A percentile compares a stretch with the other conserved stretches of the same genome.
phyloP scores from a whole-genome alignment of 177 flowering plant genomes.

The Vitis hybrid region DNA sequence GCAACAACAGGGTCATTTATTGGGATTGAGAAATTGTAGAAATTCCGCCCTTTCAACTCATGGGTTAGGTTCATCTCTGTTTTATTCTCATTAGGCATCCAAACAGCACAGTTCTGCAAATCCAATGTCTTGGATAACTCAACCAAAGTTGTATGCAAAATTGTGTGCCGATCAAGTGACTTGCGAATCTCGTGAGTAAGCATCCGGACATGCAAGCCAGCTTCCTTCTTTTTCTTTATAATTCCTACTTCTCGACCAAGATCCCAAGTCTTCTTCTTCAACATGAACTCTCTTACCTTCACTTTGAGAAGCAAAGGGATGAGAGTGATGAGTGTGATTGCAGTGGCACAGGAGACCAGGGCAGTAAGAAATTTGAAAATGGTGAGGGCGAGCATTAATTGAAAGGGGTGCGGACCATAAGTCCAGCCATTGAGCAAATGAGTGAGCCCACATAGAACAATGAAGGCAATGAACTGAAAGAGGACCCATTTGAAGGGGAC shows the following conservation, averaged over 20 bases:
- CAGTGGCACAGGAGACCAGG: slow-evolving; percentile 88
- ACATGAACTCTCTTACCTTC: slow-evolving; percentile 83
- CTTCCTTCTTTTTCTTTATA: slow-evolving; percentile 77
- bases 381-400: slow-evolving; percentile 78
- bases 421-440: slow-evolving; percentile 90
- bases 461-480: slow-evolving; percentile 83
- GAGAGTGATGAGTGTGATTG: slow-evolving; percentile 83
- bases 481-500: slow-evolving; percentile 98
- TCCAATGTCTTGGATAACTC: slow-evolving; percentile 83
- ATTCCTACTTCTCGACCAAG: slow-evolving; percentile 83
- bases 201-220: slow-evolving; percentile 91
- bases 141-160: slow-evolving; percentile 78
- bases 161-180: slow-evolving; percentile 82
- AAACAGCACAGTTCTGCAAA: slow-evolving; percentile 85
- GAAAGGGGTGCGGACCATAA: slow-evolving; percentile 76
- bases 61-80: slow-evolving; percentile 80
- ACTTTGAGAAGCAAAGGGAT: slow-evolving; percentile 87
- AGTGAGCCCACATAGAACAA: slow-evolving; percentile 91
- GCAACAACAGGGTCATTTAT: slow-evolving; percentile 59
- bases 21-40: slow-evolving; percentile 40
- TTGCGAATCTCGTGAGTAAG: slow-evolving; percentile 91
- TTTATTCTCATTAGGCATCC: slow-evolving; percentile 85
- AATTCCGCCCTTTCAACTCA: slow-evolving; percentile 53
- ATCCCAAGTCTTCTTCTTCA: slow-evolving; percentile 85
- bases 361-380: slow-evolving; percentile 90